Evolutionary conservation across 73 alveolate genomes (phyloP), one percentile per base, ranked within the genome.

Genomic region (Urostyla sp.): DNA sequence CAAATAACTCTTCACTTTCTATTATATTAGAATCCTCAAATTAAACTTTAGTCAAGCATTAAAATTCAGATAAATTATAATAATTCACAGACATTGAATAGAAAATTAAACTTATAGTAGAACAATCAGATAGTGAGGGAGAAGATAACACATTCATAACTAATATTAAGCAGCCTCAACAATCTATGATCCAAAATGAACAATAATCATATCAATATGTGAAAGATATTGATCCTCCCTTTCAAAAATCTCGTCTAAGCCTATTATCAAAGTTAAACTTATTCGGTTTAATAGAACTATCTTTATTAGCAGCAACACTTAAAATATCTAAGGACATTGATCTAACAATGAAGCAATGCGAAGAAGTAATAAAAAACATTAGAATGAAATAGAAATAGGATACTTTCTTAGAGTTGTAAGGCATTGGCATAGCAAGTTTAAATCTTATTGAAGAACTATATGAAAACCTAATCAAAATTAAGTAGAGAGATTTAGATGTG

Each of bases 61-160:
- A n/a, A n/a, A n/a, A n/a, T n/a, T n/a, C n/a, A n/a, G n/a, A n/a
- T n/a, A n/a, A 40, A 5, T 8, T 13, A 8, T 18, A 7, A 32
- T 8, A 5, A 31, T 38, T 18, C 34, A 30, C 10, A 4, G 36
- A 23, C 13, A 34, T 66, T 27, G 67, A 69, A 20, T 28, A 44
- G 55, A 69, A 7, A n/a, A 28, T 49, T 27, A 6, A 40, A 4
- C 7, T 40, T 5, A 4, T 3, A n/a, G 24, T 46, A n/a, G 30
- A 27, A 53, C 57, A 24, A 23, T 69, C 83, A 6, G 83, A 69
- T 38, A 69, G 83, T 23, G 83, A 69, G 18, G 83, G 49, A 3
- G 83, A 69, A 6, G 16, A 16, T 4, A 3, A 20, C 4, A 8
- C 7, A 59, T 3, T 5, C 58, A 59, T n/a, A 30, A 15, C 56